phyloP scores from a whole-genome alignment of 805 yeast species.

The Metschnikowia arizonensis region DNA sequence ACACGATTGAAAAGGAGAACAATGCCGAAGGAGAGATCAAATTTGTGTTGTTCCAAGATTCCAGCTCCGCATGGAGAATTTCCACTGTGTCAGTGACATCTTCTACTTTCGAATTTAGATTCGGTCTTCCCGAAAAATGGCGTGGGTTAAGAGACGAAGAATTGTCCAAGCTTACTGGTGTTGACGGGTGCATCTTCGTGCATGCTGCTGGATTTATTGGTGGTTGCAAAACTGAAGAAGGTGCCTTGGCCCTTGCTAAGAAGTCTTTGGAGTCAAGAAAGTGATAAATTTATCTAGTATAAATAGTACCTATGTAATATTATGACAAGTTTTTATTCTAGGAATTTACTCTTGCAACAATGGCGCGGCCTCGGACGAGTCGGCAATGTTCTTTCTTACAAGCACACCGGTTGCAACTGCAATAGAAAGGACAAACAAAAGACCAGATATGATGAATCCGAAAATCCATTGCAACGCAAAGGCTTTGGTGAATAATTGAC shows the following conservation, averaged over 20 bases:
- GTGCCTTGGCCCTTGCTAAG: slow-evolving; percentile 71
- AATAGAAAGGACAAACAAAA: slow-evolving; percentile 50
- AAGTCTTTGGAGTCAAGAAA: slow-evolving; percentile 21
- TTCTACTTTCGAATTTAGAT: slow-evolving; percentile 77
- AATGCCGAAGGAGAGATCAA: slow-evolving; percentile 53
- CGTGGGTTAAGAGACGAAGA: slow-evolving; percentile 93
- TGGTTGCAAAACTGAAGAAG: slow-evolving; percentile 78
- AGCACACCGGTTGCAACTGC: slow-evolving; percentile 40
- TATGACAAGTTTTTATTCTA: neutral
- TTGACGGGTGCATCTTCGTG: slow-evolving; percentile 82
- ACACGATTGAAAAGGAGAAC: slow-evolving; percentile 60
- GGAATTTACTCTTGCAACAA: slow-evolving; percentile 16
- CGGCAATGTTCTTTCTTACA: slow-evolving; percentile 11
- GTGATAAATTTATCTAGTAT: neutral
- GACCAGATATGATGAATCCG: slow-evolving; percentile 62
- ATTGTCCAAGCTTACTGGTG: slow-evolving; percentile 68
- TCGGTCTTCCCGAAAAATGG: slow-evolving; percentile 85
- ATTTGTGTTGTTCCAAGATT: slow-evolving; percentile 78
- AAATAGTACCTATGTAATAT: neutral
- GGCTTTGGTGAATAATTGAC: slow-evolving; percentile 63
- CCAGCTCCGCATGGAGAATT: slow-evolving; percentile 73
- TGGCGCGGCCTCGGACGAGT: slow-evolving; percentile 17
- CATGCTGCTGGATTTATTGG: slow-evolving; percentile 98
- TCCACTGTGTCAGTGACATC: slow-evolving; percentile 85
- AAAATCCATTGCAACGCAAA: slow-evolving; percentile 86